These are phyloP conservation scores for Aspergillus japonicus DNA, from an alignment of 2,329 filamentous ascomycete species.

Conservation along the genomic window DNA sequence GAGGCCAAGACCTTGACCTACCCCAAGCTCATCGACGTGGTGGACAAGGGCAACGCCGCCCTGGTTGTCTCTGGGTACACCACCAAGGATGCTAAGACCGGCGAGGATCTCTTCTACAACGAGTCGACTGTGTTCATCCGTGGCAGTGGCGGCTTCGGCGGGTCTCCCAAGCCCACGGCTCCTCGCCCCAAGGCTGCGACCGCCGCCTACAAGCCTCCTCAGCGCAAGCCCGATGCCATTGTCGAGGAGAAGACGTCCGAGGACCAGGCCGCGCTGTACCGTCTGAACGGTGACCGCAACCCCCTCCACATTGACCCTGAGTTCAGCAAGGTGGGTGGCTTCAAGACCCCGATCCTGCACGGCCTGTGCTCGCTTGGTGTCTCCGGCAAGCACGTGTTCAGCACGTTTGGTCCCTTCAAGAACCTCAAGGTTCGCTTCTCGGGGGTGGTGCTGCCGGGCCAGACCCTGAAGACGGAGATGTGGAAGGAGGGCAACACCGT, in stretches of 20 bases:
- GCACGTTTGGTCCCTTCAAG: constrained; percentile 78
- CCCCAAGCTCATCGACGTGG: constrained; percentile 83
- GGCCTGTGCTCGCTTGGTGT: constrained; percentile 96
- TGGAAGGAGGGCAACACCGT: constrained; percentile 82
- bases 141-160: constrained; percentile 86
- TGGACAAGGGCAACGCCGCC: constrained; percentile 91
- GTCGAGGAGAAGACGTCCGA: constrained; percentile 83
- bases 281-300: constrained; percentile 91
- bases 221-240: constrained; percentile 73
- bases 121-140: constrained; percentile 91
- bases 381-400: constrained; percentile 83
- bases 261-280: constrained; percentile 91
- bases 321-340: constrained; percentile 93
- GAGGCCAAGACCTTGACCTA: constrained; percentile 72
- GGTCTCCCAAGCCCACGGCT: constrained; percentile 66
- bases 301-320: constrained; percentile 92
- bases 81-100: constrained; percentile 79
- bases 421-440: constrained; percentile 93
- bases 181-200: constrained; percentile 76
- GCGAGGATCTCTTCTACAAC: constrained; percentile 95
- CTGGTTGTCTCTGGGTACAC: constrained; percentile 76
- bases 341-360: constrained; percentile 91
- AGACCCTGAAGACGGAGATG: constrained; percentile 92
- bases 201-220: constrained; percentile 73
- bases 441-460: constrained; percentile 77